Evolutionary conservation across 257 asterid species (phyloP).

Genomic region (Handroanthus guayacan): DNA sequence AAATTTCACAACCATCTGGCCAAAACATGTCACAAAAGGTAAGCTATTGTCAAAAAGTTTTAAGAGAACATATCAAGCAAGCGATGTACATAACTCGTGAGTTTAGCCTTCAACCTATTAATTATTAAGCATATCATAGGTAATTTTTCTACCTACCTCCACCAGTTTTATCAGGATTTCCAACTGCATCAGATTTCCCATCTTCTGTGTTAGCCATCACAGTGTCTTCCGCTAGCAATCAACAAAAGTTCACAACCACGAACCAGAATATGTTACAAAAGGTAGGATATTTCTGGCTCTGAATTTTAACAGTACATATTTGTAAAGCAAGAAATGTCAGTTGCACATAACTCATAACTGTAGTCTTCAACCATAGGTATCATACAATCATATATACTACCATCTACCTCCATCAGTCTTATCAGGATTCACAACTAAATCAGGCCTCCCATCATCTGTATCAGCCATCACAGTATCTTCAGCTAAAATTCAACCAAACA

Average conservation of each 20-base stretch:
- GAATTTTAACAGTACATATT: neutral
- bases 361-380: neutral
- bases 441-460: conserved; percentile 43
- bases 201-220: conserved; percentile 39
- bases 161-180: conserved; percentile 27
- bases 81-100: neutral
- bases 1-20: conserved; percentile 14
- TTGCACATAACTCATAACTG: neutral
- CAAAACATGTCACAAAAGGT: neutral
- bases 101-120: neutral
- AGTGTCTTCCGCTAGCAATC: conserved; percentile 40
- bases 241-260: conserved; percentile 19
- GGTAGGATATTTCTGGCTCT: neutral
- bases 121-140: neutral
- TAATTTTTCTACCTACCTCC: conserved; percentile 10
- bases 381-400: neutral
- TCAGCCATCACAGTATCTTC: conserved; percentile 42
- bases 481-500: conserved; percentile 35
- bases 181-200: conserved; percentile 39
- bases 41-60: neutral
- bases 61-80: neutral
- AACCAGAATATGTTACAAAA: neutral
- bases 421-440: conserved; percentile 39
- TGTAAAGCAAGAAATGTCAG: neutral
- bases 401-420: conserved; percentile 43